These are phyloP conservation scores for Xerocomus brunneocitrinus DNA, from an alignment of 768 basidiomycete genomes.

Conservation along the genomic window DNA sequence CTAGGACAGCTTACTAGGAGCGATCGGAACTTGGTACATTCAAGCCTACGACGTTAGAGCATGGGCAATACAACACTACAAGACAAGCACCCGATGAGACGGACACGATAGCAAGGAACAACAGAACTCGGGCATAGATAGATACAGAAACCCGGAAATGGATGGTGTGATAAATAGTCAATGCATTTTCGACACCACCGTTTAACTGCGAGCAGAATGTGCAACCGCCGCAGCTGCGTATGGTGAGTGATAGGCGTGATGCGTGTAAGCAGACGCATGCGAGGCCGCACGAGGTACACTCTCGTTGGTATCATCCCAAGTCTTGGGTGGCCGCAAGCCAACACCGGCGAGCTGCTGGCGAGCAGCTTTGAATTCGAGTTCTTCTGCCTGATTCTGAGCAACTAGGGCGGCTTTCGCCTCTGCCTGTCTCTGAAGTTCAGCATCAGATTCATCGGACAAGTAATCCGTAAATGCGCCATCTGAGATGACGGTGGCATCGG, in stretches of 20 bases:
- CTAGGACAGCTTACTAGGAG: slow-evolving; percentile 11
- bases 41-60: neutral
- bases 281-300: slow-evolving; percentile 22
- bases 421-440: slow-evolving; percentile 80
- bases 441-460: slow-evolving; percentile 89
- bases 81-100: slow-evolving; percentile 14
- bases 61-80: slow-evolving; percentile 10
- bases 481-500: slow-evolving; percentile 76
- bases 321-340: slow-evolving; percentile 70
- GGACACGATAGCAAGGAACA: slow-evolving; percentile 15
- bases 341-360: slow-evolving; percentile 73
- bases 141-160: slow-evolving; percentile 8
- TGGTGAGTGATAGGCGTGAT: slow-evolving; percentile 27
- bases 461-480: slow-evolving; percentile 90
- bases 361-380: slow-evolving; percentile 76
- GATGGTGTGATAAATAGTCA: slow-evolving; percentile 19
- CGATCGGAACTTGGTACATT: neutral
- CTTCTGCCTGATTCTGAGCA: slow-evolving; percentile 78
- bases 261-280: slow-evolving; percentile 21
- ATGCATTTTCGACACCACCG: neutral
- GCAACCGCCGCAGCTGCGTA: slow-evolving; percentile 25
- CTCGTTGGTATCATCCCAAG: slow-evolving; percentile 60
- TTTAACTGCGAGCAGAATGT: slow-evolving; percentile 29
- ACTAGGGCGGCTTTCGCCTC: slow-evolving; percentile 72
- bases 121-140: slow-evolving; percentile 22